Evolutionary conservation across 106 monocot genomes (phyloP).

Genomic region (Phalaenopsis equestris): DNA sequence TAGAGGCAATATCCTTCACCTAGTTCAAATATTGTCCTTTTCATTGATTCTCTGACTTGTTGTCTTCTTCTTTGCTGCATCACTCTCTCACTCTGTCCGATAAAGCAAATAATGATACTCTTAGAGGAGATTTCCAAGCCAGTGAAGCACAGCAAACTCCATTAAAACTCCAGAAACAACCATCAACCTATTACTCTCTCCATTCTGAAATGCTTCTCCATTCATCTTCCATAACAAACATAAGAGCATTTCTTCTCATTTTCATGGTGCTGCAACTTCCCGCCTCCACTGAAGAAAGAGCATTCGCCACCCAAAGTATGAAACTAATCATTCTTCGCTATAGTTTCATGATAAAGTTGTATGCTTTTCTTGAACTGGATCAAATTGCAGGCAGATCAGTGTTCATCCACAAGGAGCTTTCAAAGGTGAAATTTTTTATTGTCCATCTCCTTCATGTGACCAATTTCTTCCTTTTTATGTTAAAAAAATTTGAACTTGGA

Average conservation of each 20-base stretch:
- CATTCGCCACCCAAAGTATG: neutral
- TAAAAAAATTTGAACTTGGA: neutral
- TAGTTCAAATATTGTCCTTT: constrained; percentile 1
- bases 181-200: neutral
- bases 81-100: neutral
- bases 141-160: neutral
- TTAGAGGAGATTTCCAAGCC: neutral
- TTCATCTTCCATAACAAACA: neutral
- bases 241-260: neutral
- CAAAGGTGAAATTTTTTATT: constrained; percentile 6
- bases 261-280: neutral
- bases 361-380: neutral
- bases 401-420: neutral
- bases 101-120: neutral
- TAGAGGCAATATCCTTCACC: neutral
- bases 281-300: neutral
- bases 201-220: constrained; percentile 1
- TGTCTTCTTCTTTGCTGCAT: neutral
- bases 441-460: neutral
- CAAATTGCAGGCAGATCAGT: neutral
- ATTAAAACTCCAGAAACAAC: neutral
- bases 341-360: neutral
- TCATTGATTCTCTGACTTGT: neutral
- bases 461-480: neutral
- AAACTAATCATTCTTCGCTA: neutral